A percentile compares a stretch with the other conserved stretches of the same genome.
Conservation (phyloP, 768 basidiomycete genomes). For the Rhodotorula diobovata region DNA sequence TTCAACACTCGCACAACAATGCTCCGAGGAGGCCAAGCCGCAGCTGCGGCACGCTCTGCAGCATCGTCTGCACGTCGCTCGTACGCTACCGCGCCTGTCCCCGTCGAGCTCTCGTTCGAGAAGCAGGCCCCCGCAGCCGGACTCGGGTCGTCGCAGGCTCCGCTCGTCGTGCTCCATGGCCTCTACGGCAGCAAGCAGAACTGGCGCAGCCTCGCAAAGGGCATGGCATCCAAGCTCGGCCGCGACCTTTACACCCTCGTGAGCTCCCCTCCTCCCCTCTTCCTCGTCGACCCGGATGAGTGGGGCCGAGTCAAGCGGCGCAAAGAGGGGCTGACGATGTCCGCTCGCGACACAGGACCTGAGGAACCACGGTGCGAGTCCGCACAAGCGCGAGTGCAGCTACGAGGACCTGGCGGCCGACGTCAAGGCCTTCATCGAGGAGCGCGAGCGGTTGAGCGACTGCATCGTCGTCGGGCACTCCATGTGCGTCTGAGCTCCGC, state of each 20-base stretch:
- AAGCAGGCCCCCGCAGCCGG: conserved; percentile 1
- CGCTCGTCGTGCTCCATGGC: conserved; percentile 42
- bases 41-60: neutral
- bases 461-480: conserved; percentile 82
- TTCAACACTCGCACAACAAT: neutral
- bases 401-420: conserved; percentile 77
- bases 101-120: conserved; percentile 25
- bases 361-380: conserved; percentile 82
- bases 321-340: neutral
- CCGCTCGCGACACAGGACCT: conserved; percentile 58
- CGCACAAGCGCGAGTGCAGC: conserved; percentile 66
- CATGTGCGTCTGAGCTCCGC: conserved; percentile 62
- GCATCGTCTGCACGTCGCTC: neutral
- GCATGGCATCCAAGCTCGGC: conserved; percentile 61
- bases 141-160: conserved; percentile 8
- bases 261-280: neutral
- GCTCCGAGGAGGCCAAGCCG: neutral
- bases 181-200: conserved; percentile 66
- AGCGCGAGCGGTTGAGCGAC: conserved; percentile 51
- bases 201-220: conserved; percentile 75
- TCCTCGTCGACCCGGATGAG: neutral
- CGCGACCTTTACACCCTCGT: conserved; percentile 72
- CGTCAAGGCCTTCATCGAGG: conserved; percentile 61
- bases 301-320: neutral
- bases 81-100: neutral